phyloP scores from a whole-genome alignment of 306 rosid species.

The Casuarina equisetifolia region DNA sequence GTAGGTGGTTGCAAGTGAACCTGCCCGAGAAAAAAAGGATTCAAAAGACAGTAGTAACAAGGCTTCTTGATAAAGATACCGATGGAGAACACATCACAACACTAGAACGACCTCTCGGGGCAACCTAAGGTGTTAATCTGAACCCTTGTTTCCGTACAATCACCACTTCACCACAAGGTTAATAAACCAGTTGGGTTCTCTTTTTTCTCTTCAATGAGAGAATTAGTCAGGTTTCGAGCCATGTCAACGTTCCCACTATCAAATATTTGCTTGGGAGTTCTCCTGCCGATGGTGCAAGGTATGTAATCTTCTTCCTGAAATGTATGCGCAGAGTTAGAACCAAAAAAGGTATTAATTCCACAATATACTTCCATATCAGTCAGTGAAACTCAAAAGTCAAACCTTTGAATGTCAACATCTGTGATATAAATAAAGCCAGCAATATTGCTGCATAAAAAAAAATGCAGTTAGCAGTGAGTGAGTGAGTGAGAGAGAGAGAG shows the following conservation, averaged over 20 bases:
- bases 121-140: not conserved
- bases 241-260: constrained; percentile 73
- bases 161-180: not conserved
- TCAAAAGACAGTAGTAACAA: not conserved
- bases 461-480: constrained; percentile 1
- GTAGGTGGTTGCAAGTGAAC: not conserved
- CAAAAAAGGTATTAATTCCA: constrained; percentile 18
- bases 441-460: constrained; percentile 60
- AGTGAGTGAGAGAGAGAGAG: not conserved
- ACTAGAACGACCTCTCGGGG: not conserved
- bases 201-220: too few relatives aligned
- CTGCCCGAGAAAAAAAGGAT: not conserved
- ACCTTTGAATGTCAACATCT: constrained; percentile 85
- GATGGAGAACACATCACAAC: not conserved
- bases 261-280: constrained; percentile 89
- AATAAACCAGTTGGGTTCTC: constrained; percentile 36
- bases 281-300: constrained; percentile 84
- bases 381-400: constrained; percentile 28
- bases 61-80: not conserved
- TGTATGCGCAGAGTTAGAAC: constrained; percentile 25
- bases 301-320: constrained; percentile 87
- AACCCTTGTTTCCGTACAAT: not conserved
- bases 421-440: constrained; percentile 88
- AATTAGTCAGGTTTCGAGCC: constrained; percentile 70
- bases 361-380: constrained; percentile 2